phyloP scores from a whole-genome alignment of 306 rosid species.

The Lagenaria siceraria region DNA sequence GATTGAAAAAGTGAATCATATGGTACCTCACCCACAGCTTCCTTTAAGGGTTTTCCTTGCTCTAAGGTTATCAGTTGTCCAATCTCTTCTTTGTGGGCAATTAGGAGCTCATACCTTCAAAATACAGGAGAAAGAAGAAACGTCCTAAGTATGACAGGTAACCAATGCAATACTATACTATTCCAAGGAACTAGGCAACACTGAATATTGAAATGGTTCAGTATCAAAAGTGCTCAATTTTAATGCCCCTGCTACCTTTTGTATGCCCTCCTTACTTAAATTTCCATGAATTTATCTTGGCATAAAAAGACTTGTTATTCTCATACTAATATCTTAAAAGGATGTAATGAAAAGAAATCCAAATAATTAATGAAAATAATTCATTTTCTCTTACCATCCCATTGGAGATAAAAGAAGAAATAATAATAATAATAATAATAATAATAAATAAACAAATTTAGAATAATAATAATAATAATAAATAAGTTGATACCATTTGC shows the following conservation, averaged over 20 bases:
- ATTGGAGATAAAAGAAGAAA: neutral
- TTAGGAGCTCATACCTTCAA: slow-evolving; percentile 66
- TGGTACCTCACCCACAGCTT: slow-evolving; percentile 82
- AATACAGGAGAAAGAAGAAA: slow-evolving; percentile 14
- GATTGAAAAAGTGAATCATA: neutral
- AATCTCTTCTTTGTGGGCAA: slow-evolving; percentile 69
- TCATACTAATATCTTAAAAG: neutral
- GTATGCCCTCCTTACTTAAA: neutral
- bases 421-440: too few relatives aligned
- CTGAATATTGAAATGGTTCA: neutral
- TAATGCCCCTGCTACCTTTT: neutral
- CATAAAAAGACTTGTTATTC: neutral
- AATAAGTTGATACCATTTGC: slow-evolving; percentile 57
- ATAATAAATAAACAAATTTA: neutral
- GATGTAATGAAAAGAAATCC: neutral
- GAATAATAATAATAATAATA: neutral
- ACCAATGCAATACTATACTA: neutral
- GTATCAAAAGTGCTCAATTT: neutral
- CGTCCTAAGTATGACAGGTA: neutral
- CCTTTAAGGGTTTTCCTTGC: slow-evolving; percentile 93
- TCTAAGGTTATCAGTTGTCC: slow-evolving; percentile 92
- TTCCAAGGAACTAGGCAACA: neutral
- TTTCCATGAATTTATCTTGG: neutral
- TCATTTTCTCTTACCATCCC: neutral
- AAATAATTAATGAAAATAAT: neutral